Conservation (phyloP, 164 flowering plant species). For the Nymphaea colorata region DNA sequence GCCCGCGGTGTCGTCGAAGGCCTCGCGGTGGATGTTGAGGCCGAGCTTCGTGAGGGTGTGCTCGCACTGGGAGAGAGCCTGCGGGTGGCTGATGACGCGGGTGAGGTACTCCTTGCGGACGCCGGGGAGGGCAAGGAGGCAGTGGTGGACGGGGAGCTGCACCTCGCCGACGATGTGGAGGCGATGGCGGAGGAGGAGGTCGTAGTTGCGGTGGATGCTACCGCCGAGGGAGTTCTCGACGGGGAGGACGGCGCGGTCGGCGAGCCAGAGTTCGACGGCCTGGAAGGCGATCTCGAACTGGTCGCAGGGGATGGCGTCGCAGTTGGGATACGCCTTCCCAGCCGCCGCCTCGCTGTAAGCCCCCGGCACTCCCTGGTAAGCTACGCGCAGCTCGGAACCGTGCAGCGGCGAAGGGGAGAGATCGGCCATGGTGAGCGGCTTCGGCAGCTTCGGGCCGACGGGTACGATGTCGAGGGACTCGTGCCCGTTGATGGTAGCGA, state of each 20-base stretch:
- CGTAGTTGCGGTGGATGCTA: conserved; percentile 92
- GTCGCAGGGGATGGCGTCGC: conserved; percentile 86
- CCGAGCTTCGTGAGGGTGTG: conserved; percentile 23
- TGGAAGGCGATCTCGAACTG: conserved; percentile 63
- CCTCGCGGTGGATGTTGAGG: conserved; percentile 22
- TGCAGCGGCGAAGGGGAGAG: conserved; percentile 85
- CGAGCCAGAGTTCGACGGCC: conserved; percentile 89
- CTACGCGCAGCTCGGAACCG: conserved; percentile 75
- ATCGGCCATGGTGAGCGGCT: conserved; percentile 60
- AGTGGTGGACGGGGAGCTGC: conserved; percentile 61
- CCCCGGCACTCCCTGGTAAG: conserved; percentile 91
- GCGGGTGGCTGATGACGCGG: conserved; percentile 92
- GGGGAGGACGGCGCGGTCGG: conserved; percentile 91
- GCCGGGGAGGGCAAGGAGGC: conserved; percentile 75
- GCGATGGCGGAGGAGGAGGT: conserved; percentile 69
- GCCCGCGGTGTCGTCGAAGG: conserved; percentile 26
- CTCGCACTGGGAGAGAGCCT: conserved; percentile 44
- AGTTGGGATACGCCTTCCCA: conserved; percentile 76
- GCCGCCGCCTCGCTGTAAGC: conserved; percentile 95
- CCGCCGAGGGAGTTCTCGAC: conserved; percentile 95
- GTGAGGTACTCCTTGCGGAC: conserved; percentile 53
- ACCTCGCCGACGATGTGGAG: conserved; percentile 98
- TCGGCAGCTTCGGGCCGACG: conserved; percentile 21
- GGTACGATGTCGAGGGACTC: conserved; percentile 58
- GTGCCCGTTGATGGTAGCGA: conserved; percentile 45